These are phyloP conservation scores for Pulveroboletus sp. DNA, from an alignment of 768 basidiomycete species.

Conservation along the genomic window DNA sequence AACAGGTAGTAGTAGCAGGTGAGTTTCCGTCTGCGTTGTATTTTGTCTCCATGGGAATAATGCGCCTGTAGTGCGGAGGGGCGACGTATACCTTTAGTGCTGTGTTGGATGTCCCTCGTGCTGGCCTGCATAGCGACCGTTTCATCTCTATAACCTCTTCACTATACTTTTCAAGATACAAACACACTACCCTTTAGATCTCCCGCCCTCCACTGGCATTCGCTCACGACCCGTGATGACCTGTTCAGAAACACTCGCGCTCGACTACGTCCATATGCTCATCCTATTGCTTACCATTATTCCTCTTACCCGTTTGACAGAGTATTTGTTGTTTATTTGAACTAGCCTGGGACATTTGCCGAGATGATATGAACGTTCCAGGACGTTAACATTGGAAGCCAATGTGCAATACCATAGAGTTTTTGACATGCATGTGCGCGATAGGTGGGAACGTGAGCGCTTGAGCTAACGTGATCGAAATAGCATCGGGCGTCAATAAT, in stretches of 20 bases:
- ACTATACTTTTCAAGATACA: not conserved
- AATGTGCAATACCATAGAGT: too few relatives aligned
- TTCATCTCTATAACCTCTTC: slow-evolving; percentile 11
- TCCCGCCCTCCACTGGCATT: not conserved
- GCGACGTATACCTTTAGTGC: slow-evolving; percentile 6
- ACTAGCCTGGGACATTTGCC: not conserved
- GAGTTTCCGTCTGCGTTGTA: slow-evolving; percentile 1
- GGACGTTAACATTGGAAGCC: too few relatives aligned
- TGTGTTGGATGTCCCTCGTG: slow-evolving; percentile 14
- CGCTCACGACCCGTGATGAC: not conserved
- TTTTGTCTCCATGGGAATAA: not conserved
- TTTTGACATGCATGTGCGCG: too few relatives aligned
- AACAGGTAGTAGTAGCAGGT: slow-evolving; percentile 19
- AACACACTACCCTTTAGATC: not conserved
- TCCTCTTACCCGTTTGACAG: not conserved
- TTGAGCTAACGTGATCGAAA: too few relatives aligned
- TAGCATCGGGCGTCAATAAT: too few relatives aligned
- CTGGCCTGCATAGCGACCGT: slow-evolving; percentile 9
- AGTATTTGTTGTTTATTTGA: not conserved
- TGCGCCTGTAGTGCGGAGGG: slow-evolving; percentile 11
- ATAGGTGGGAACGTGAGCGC: too few relatives aligned
- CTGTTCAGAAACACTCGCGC: not conserved
- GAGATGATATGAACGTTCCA: too few relatives aligned
- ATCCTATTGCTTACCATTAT: not conserved
- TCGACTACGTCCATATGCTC: not conserved